Evolutionary conservation across 1,284 basidiomycete species (phyloP), one percentile per base, ranked within the genome.

Genomic region (Cryptococcus depauperatus): DNA sequence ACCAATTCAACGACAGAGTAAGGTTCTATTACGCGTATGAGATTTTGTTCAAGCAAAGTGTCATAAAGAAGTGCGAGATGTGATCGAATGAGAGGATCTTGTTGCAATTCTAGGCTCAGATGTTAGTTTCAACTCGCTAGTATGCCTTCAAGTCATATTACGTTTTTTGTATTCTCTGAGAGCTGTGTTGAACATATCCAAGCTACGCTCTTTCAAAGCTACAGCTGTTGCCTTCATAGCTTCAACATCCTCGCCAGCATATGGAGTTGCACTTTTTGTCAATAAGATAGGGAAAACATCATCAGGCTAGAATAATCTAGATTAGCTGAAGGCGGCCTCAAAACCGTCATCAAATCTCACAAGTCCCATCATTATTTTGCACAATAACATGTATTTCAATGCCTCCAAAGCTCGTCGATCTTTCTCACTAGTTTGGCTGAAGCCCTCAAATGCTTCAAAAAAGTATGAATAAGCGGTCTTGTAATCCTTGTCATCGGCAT

Each of bases 401-500:
- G 90, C 89, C 3, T 79, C 78, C n/a, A 93, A 75, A 1, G 91
- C 58, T 56, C 73, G 51, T 5, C 68, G 55, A 48, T 77, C 74
- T 30, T 56, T 57, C 49, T 67, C 64, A 40, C 77, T 76, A 25
- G 75, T 69, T 29, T 72, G 64, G 2, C 85, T 81, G 52, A 88
- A 84, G 1, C 87, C 90, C 59, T 98, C 93, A 55, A 97, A 93
- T 2, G 90, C 85, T 71, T 98, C 93, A 58, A 89, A 92, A 73
- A 97, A 97, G 75, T 98, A 98, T 1, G 89, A 93, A 69, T 96
- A 96, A 11, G 82, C 93, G 0, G 92, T 98, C 49, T 82, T 92
- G 69, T 96, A 97, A 69, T 98, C 93, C 64, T 95, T 96, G 68
- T 97, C 93, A 57, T 97, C 91, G 0, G 93, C 91, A 59, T 96